Conservation (phyloP, 331 rosid genomes). For the Quercus phellos region DNA sequence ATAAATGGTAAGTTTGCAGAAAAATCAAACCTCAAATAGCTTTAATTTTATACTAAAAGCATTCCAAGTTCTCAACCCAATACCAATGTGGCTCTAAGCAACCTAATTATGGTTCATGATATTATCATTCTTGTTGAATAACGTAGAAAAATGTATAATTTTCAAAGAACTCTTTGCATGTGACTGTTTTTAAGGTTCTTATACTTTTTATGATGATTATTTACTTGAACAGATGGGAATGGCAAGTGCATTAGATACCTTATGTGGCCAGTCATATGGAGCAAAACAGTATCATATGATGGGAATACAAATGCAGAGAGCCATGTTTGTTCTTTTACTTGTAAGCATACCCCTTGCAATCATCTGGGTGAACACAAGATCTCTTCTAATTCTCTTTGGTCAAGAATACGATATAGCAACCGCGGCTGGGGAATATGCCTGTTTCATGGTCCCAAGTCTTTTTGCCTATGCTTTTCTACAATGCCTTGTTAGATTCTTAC, state of each 20-base stretch:
- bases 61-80: neutral
- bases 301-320: slow-evolving; percentile 73
- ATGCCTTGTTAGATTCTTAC: slow-evolving; percentile 64
- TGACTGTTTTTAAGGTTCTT: neutral
- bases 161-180: neutral
- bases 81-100: neutral
- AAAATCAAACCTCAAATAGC: neutral
- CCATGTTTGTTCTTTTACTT: slow-evolving; percentile 51
- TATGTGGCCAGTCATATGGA: slow-evolving; percentile 78
- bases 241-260: slow-evolving; percentile 78
- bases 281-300: slow-evolving; percentile 66
- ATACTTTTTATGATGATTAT: neutral
- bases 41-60: neutral
- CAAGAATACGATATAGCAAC: slow-evolving; percentile 59
- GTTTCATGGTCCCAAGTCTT: slow-evolving; percentile 47
- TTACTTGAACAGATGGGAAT: slow-evolving; percentile 45
- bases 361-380: slow-evolving; percentile 58
- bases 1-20: too few relatives aligned
- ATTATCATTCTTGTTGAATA: neutral
- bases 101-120: neutral
- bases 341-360: slow-evolving; percentile 55
- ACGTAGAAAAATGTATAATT: neutral
- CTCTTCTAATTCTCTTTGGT: slow-evolving; percentile 44
- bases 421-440: slow-evolving; percentile 59
- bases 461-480: slow-evolving; percentile 60